These are phyloP conservation scores for Mycena crocata DNA, from an alignment of 768 basidiomycete species.

Conservation along the genomic window DNA sequence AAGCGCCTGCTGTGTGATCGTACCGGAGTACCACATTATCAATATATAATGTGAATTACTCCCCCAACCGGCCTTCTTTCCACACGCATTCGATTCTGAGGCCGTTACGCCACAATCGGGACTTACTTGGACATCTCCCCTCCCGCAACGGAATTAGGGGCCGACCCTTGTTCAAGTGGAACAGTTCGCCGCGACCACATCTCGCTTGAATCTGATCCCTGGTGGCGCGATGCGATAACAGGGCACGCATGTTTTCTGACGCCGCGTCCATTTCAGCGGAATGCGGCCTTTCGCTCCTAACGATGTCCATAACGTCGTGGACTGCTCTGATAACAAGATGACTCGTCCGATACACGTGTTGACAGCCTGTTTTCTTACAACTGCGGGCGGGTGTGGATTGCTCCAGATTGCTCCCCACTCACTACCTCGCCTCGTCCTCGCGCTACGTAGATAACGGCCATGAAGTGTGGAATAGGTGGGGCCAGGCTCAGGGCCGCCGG, in stretches of 20 bases:
- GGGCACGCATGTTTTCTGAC: not conserved
- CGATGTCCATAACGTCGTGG: not conserved
- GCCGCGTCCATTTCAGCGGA: not conserved
- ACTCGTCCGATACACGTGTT: conserved; percentile 8
- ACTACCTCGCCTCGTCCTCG: conserved; percentile 11
- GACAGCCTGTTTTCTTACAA: conserved; percentile 13
- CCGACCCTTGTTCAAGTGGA: not conserved
- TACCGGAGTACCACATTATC: not conserved
- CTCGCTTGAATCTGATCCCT: too few relatives aligned
- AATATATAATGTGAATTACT: not conserved
- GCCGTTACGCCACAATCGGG: not conserved
- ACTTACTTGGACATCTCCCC: not conserved
- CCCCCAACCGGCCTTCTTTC: too few relatives aligned
- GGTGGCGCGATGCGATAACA: not conserved
- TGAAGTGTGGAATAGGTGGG: not conserved
- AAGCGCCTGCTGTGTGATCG: not conserved
- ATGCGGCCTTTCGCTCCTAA: not conserved
- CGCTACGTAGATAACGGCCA: conserved; percentile 25
- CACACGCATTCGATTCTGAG: too few relatives aligned
- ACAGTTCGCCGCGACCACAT: too few relatives aligned
- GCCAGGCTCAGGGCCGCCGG: conserved; percentile 1
- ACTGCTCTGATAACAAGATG: conserved; percentile 12
- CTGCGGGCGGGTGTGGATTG: conserved; percentile 1
- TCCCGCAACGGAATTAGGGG: not conserved
- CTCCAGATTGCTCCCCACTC: too few relatives aligned